Percentiles rank a stretch among this genome's conserved stretches.
Conservation (phyloP, 2,329 filamentous ascomycete species). For the Calonectria leucothoes region DNA sequence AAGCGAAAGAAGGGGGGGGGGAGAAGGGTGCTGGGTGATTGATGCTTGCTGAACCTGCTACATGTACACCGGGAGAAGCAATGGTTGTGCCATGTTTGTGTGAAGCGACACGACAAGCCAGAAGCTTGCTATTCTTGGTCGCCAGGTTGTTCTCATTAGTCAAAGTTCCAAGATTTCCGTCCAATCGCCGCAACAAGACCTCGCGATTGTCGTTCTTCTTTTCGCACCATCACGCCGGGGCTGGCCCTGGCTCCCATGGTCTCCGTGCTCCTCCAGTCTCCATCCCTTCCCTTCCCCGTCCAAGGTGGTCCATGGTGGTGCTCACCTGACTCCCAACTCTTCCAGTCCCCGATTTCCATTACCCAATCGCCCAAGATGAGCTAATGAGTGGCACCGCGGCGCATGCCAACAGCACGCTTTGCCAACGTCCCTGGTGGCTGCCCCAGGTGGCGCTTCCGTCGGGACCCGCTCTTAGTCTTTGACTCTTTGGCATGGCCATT, state of each 20-base stretch:
- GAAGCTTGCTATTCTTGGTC: constrained; percentile 8
- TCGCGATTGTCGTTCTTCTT: constrained; percentile 30
- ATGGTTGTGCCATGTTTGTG: constrained; percentile 1
- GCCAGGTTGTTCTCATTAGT: constrained; percentile 51
- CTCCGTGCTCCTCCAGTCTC: constrained; percentile 18
- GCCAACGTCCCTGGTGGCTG: constrained; percentile 25
- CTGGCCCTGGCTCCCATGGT: constrained; percentile 4
- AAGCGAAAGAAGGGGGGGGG: neutral
- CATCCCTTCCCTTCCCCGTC: constrained; percentile 33
- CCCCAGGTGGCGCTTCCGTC: constrained; percentile 20
- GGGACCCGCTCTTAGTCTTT: constrained; percentile 13
- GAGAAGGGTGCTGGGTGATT: neutral
- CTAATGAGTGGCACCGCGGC: constrained; percentile 42
- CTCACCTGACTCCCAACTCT: constrained; percentile 39
- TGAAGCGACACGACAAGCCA: constrained; percentile 6
- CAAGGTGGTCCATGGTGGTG: constrained; percentile 33
- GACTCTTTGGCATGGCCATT: neutral
- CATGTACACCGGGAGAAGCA: neutral
- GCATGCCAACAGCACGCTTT: constrained; percentile 39
- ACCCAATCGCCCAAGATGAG: constrained; percentile 55
- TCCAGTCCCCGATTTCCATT: constrained; percentile 61
- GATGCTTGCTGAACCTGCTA: constrained; percentile 1
- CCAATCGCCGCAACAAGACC: constrained; percentile 41
- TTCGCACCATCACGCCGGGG: constrained; percentile 1
- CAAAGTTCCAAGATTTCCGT: constrained; percentile 44